Percentiles rank a stretch among this genome's conserved stretches.
Conservation (phyloP, 352 stramenopile genomes). For the Blastocystis sp. region DNA sequence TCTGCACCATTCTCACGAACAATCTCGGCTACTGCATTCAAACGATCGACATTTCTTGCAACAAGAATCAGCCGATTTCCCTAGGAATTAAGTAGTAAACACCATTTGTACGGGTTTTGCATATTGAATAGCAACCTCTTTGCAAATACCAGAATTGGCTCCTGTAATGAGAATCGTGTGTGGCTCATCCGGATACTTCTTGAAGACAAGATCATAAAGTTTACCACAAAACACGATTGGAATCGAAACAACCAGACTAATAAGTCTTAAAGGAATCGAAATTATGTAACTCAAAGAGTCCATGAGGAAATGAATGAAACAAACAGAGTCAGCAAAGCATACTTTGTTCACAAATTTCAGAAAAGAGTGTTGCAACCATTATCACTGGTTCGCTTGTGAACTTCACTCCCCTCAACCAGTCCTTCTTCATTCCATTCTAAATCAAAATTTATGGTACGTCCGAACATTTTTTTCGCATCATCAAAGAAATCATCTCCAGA, state of each 20-base stretch:
- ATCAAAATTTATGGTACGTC: not conserved
- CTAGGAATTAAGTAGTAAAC: not conserved
- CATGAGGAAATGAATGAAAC: not conserved
- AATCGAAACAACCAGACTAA: conserved; percentile 4
- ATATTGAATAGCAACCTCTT: conserved; percentile 57
- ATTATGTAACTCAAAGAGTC: not conserved
- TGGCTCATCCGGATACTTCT: conserved; percentile 60
- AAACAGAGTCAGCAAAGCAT: not conserved
- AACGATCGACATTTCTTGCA: conserved; percentile 28
- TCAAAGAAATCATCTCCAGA: conserved; percentile 35
- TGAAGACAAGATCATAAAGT: conserved; percentile 32
- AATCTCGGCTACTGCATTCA: conserved; percentile 37
- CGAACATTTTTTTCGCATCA: conserved; percentile 44
- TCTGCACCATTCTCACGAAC: conserved; percentile 11
- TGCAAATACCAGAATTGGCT: conserved; percentile 53
- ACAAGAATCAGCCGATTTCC: conserved; percentile 15
- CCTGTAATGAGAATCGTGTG: conserved; percentile 52
- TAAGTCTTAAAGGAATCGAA: conserved; percentile 20
- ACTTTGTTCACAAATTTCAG: too few relatives aligned
- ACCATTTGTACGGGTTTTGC: conserved; percentile 17
- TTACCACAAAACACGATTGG: conserved; percentile 4
- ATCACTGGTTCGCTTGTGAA: not conserved
- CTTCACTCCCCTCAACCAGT: not conserved
- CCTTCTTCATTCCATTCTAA: not conserved
- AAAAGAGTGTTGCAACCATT: not conserved